Base-by-base conservation (phyloP, 83 land plant genomes). In the Thuja plicata region DNA sequence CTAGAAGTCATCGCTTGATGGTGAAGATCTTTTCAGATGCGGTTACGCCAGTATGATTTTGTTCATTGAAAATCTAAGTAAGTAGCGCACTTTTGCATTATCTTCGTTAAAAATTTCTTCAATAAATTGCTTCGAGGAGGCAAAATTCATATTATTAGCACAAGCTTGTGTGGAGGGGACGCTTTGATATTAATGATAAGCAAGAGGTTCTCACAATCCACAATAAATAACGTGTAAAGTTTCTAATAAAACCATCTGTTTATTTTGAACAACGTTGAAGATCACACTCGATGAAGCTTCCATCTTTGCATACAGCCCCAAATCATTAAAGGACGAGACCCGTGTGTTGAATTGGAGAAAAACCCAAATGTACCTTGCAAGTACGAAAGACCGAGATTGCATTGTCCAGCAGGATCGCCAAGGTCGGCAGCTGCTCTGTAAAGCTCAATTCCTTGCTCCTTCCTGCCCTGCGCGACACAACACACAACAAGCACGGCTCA, bases 321-420 rank as follows among this genome's bases (percentile, higher is more conserved):
- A 54, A 54, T 54, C 16, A 54, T 15, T 3, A 17, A 15, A 54
- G 17, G 57, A 54, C 3, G 19, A 54, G 24, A 24, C 24, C 9
- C 41, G 13, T 85, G 89, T 7, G 10, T 66, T 66, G 73, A 84
- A 84, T 86, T 35, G 54, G 82, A 38, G 87, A 87, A 35, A 88
- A 89, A 88, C 89, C 38, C 38, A 57, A 37, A 48, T 19, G 37
- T 89, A 97, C 99, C 93, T 91, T 94, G 95, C 87, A 97, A 89
- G 74, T 87, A 95, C 13, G 95, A 95, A 79, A 97, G 92, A 5
- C 93, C 99, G 81, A 97, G 93, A 93, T 97, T 96, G 90, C 96
- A 97, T 92, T 95, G 95, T 13, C 94, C 99, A 8, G 97, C 93
- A 46, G 95, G 94, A 88, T 95, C 93, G 7, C 99, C 97, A 5